A percentile compares a stretch with the other conserved stretches of the same genome.
phyloP scores from a whole-genome alignment of 768 basidiomycete genomes.

The Mycena alexandri region DNA sequence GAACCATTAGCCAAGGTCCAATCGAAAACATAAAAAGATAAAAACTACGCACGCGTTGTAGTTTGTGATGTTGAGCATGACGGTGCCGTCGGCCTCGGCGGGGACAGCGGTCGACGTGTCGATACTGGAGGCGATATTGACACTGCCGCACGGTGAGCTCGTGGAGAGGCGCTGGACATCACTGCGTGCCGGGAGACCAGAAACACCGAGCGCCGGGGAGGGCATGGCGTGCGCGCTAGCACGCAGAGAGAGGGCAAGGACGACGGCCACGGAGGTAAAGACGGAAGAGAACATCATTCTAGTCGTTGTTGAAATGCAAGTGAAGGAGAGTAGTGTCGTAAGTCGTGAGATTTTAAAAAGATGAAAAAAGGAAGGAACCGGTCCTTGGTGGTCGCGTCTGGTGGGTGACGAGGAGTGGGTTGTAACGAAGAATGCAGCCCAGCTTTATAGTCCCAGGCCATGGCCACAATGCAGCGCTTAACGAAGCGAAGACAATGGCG shows the following conservation, averaged over 20 bases:
- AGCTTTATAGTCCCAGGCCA: slow-evolving; percentile 23
- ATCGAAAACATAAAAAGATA: neutral
- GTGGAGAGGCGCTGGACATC: slow-evolving; percentile 28
- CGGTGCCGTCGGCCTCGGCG: slow-evolving; percentile 19
- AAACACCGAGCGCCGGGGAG: slow-evolving; percentile 29
- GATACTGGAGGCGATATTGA: slow-evolving; percentile 30
- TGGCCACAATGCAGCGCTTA: slow-evolving; percentile 13
- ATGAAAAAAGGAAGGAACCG: slow-evolving; percentile 26
- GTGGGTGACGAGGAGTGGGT: slow-evolving; percentile 1
- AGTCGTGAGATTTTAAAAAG: slow-evolving; percentile 16
- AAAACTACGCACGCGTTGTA: slow-evolving; percentile 28
- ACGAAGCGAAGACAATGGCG: slow-evolving; percentile 20
- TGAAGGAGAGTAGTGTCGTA: slow-evolving; percentile 31
- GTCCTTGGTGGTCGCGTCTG: slow-evolving; percentile 18
- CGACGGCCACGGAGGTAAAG: slow-evolving; percentile 11
- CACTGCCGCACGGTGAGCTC: slow-evolving; percentile 21
- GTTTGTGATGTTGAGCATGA: slow-evolving; percentile 32
- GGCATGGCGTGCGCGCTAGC: slow-evolving; percentile 32
- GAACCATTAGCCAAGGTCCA: neutral
- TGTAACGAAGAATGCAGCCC: neutral
- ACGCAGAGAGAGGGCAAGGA: slow-evolving; percentile 15
- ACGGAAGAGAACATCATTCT: slow-evolving; percentile 25
- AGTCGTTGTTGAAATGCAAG: neutral
- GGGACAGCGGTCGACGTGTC: slow-evolving; percentile 29
- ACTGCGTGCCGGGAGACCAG: slow-evolving; percentile 18